Evolutionary conservation across 495 filamentous ascomycete species (phyloP), one percentile per base, ranked within the genome.

Genomic region (Podospora australis): DNA sequence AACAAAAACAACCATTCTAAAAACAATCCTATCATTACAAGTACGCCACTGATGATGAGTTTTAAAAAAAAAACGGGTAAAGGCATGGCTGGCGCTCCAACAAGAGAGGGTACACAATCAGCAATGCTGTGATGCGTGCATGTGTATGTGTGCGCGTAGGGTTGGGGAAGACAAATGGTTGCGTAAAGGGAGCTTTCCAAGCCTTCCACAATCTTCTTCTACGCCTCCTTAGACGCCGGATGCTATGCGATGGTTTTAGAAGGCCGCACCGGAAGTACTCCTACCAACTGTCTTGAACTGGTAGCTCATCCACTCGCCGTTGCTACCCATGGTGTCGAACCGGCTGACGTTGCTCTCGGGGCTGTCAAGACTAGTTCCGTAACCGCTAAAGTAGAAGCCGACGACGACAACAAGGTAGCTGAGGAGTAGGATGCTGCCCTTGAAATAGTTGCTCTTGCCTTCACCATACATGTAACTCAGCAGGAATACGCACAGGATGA

Each of bases 391-490:
- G 66, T 90, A 96, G 68, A 92, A 99, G 2, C 92, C 92, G 24
- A 90, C 78, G 17, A 95, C 70, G 20, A 99, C 87, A 32, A 97
- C 94, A 19, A 97, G 66, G 65, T 99, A 99, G 36, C 86, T 91
- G 22, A 99, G 74, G 48, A 97, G 80, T 41, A 99, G 78, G 56
- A 96, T 95, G 50, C 88, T 95, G 39, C 92, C 92, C 67, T 83
- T 89, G 78, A 89, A 89, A 68, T 89, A 89, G 64, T 89, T 89
- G 69, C 86, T 88, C 77, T 99, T 99, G 40, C 92, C 92, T 68
- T 99, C 92, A 49, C 94, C 90, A 52, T 97, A 95, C 75, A 99
- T 91, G 68, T 97, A 95, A 46, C 88, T 94, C 30, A 99, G 78
- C 29, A 99, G 71, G 74, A 99, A 97, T 25, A 99, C 91, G 62